Evolutionary conservation across 106 monocot genomes (phyloP), one percentile per base, ranked within the genome.

Genomic region (Apostasia shenzhenica): DNA sequence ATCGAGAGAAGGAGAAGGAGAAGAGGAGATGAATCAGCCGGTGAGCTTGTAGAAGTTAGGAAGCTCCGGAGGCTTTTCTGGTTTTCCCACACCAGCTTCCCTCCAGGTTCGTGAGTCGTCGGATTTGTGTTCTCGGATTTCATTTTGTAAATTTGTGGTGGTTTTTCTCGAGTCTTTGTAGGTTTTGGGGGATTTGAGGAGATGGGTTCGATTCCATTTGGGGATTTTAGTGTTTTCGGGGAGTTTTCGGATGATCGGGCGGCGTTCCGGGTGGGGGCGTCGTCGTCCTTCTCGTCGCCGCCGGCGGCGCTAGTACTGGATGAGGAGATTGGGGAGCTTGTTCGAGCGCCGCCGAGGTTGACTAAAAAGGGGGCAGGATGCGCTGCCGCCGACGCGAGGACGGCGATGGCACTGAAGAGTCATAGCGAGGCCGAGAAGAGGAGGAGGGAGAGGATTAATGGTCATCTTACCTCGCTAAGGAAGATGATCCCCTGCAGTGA

Each of bases 361-460:
- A 62, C 14, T 49, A 74, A 57, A 69, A 76, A 40, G 66, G 70
- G 47, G 0, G 59, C 72, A 48, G 53, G 63, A 39, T 49, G 49
- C 6, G 49, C 42, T 2, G 73, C 5, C 14, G 12, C 59, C 8
- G 79, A 78, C 37, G 54, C 58, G 49, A 78, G 70, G 72, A 75
- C 75, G 6, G 75, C 81, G 4, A 76, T 77, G 81, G 89, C 85
- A 42, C 48, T 85, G 76, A 89, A 77, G 75, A 81, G 80, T 67
- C 89, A 89, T 53, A 82, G 85, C 61, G 79, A 85, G 77, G 82
- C 84, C 0, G 89, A 89, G 82, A 89, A 80, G 77, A 61, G 84
- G 75, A 66, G 89, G 68, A 82, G 89, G 71, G 84, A 89, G 72
- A 82, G 85, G 82, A 89, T 89, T 58, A 89, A 89, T 67, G 70